A percentile compares a stretch with the other conserved stretches of the same genome.
Conservation (phyloP, 306 rosid species). For the Pachyrhizus erosus region DNA sequence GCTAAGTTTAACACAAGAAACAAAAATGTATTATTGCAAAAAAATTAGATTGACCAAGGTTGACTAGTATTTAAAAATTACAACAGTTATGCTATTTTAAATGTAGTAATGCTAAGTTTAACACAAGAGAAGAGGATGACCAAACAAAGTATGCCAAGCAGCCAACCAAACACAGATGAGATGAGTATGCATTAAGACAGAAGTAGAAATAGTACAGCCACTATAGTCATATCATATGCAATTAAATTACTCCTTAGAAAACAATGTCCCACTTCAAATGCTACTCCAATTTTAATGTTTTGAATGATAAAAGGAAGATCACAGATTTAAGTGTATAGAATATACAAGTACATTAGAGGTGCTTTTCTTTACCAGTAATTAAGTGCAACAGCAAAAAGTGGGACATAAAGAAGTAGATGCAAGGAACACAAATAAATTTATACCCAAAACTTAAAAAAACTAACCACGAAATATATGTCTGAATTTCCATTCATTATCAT, state of each 20-base stretch:
- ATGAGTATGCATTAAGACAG: not conserved
- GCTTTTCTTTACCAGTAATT: not conserved
- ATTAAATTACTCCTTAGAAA: not conserved
- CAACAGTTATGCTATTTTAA: too few species aligned
- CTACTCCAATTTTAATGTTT: not conserved
- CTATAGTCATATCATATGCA: not conserved
- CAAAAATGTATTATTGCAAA: not conserved
- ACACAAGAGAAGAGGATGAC: conserved; percentile 8
- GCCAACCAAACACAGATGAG: not conserved
- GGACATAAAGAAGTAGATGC: not conserved
- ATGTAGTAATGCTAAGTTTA: not conserved
- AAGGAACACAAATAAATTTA: not conserved
- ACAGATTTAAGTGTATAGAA: not conserved
- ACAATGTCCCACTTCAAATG: conserved; percentile 14
- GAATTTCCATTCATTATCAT: conserved; percentile 79
- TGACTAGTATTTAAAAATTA: not conserved
- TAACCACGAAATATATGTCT: conserved; percentile 78
- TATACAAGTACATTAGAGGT: conserved; percentile 19
- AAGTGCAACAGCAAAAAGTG: conserved; percentile 1
- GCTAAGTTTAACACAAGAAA: conserved; percentile 6
- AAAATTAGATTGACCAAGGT: conserved; percentile 1
- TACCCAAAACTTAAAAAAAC: not conserved
- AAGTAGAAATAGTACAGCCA: not conserved
- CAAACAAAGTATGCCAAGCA: conserved; percentile 17
- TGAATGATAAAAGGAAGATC: not conserved